Percentiles rank a stretch among this genome's conserved stretches.
phyloP scores from a whole-genome alignment of 305 asterid species.

The Stenogyne calaminthoides region DNA sequence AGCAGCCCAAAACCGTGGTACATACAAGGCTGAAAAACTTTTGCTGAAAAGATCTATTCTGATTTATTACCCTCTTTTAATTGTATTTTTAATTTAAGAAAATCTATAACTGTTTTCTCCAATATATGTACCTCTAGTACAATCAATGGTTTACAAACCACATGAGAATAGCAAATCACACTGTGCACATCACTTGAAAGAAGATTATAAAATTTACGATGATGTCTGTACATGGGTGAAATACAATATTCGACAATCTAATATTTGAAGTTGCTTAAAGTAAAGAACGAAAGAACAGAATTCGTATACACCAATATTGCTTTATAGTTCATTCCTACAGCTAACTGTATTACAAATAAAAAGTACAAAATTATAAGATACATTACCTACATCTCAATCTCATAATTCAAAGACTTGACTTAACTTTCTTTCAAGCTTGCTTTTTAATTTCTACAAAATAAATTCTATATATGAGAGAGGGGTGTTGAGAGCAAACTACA shows the following conservation, averaged over 20 bases:
- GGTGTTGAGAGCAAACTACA: constrained; percentile 18
- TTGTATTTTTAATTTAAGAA: no score
- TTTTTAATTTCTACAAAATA: constrained; percentile 18
- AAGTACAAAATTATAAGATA: constrained; percentile 18
- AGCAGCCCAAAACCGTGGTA: no score
- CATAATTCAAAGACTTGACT: constrained; percentile 17
- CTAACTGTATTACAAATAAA: constrained; percentile 35
- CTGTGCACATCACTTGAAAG: no score
- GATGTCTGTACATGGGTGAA: background rate
- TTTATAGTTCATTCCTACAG: constrained; percentile 6
- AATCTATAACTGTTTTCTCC: no score
- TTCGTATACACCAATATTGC: background rate
- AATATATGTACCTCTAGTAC: no score
- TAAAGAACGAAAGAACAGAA: background rate
- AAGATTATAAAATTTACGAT: no score
- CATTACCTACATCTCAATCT: constrained; percentile 29
- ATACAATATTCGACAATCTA: background rate
- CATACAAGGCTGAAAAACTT: no score
- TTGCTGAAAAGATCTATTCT: no score
- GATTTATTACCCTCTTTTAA: no score
- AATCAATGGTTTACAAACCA: no score
- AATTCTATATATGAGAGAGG: constrained; percentile 4
- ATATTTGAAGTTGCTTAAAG: background rate
- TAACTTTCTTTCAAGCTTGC: background rate
- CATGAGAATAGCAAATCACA: no score